Evolutionary conservation across 345 rosid species (phyloP), one percentile per base, ranked within the genome.

Genomic region (Ceriops zippeliana): DNA sequence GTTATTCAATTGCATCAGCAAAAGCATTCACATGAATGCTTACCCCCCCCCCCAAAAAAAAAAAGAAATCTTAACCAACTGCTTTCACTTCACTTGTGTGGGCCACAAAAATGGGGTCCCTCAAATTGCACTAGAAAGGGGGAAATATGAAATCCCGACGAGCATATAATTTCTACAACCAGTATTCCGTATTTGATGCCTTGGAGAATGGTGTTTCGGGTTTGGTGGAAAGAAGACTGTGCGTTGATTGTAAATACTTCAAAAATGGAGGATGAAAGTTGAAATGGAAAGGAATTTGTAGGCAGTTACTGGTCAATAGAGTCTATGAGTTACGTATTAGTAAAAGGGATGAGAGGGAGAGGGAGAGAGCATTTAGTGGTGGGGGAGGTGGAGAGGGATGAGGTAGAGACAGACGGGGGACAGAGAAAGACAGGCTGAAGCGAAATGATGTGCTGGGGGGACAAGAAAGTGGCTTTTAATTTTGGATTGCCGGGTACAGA

Each of bases 391-490:
- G 28, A 19, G 60, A 69, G 38, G 37, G 54, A 58, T 1, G 35
- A 31, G 28, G 56, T 7, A 42, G 68, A 51, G 62, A 31, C 30
- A 22, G 70, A 37, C 52, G 62, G 81, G 82, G 67, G 82, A 80
- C 86, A 83, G 69, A 52, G 77, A 63, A 70, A 81, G 77, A 77
- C 85, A 79, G 74, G 53, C 28, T 49, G 71, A 79, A 71, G 77
- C 52, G 77, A 75, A 63, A 71, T 77, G 79, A 84, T 75, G 79
- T 68, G 61, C 24, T 62, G 77, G 82, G 83, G 75, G 37, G 85
- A 81, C 87, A 81, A 62, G 80, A 81, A 79, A 81, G 87, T 79
- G 77, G 77, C 82, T 84, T 81, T 84, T 79, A 63, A 16, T 56
- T 81, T 81, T 75, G 78, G 64, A 19, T 66, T 81, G 82, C 83